phyloP scores from a whole-genome alignment of 75 land plant genomes.

The Ceratopteris richardii region DNA sequence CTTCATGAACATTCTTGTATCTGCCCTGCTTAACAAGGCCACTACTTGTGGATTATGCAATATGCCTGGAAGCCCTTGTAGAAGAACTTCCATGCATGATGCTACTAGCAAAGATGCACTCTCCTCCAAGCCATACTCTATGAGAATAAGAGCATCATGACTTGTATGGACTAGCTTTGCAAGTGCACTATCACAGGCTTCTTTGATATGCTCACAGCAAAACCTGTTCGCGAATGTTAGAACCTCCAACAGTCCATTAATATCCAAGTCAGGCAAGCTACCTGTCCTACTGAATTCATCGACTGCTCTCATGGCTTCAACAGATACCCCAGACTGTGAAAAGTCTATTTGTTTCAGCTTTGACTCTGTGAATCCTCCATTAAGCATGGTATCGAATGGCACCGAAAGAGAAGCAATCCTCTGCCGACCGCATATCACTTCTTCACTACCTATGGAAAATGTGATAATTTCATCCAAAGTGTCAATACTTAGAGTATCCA shows the following conservation, averaged over 20 bases:
- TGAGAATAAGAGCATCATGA: conserved; percentile 75
- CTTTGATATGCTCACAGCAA: conserved; percentile 84
- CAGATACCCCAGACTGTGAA: conserved; percentile 71
- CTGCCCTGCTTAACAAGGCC: conserved; percentile 35
- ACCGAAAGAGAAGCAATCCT: conserved; percentile 62
- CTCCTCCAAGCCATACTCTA: conserved; percentile 80
- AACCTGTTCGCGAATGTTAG: conserved; percentile 84
- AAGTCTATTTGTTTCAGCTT: conserved; percentile 50
- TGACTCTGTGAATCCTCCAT: conserved; percentile 81
- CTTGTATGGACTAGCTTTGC: conserved; percentile 51
- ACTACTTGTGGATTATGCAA: conserved; percentile 53
- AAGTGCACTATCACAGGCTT: conserved; percentile 70
- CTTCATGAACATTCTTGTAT: conserved; percentile 42
- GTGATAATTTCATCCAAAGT: conserved; percentile 23
- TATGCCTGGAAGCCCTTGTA: conserved; percentile 72
- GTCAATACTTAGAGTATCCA: too few species aligned
- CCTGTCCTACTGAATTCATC: conserved; percentile 57
- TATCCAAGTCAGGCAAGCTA: conserved; percentile 36
- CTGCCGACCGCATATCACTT: conserved; percentile 64
- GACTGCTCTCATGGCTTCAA: conserved; percentile 60
- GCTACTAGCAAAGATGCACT: conserved; percentile 60
- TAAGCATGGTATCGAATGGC: conserved; percentile 90
- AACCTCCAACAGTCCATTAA: conserved; percentile 62
- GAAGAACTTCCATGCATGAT: conserved; percentile 77
- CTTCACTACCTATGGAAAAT: conserved; percentile 58